Evolutionary conservation across 352 stramenopile genomes (phyloP), one percentile per base, ranked within the genome.

Genomic region (Pythium utonaiense): DNA sequence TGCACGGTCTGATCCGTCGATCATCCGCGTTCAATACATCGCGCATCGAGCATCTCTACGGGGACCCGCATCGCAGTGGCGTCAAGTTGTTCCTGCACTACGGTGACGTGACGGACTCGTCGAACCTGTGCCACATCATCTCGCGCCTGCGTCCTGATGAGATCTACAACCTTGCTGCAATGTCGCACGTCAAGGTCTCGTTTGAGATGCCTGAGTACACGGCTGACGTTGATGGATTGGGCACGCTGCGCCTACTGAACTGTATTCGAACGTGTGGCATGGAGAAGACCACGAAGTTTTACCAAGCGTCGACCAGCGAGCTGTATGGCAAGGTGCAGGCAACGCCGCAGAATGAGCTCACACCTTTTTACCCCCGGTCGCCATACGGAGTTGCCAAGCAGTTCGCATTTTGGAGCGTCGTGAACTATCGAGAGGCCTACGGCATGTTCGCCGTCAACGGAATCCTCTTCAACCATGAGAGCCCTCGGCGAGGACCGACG

Each of bases 191-290:
- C 45, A 98, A 98, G 67, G 97, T 99, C 28, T 99, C 96, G 9
- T 99, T 99, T 62, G 96, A 99, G 65, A 98, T 99, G 95, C 94
- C 96, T 16, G 97, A 99, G 74, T 99, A 99, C 83, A 99, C 96
- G 38, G 96, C 96, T n/a, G 96, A 99, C 60, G 96, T 97, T 36
- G 96, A 99, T 64, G 97, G 82, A 13, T 57, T 99, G 12, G 97
- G 97, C 52, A 93, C 97, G 19, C 79, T 99, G 21, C 93, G 97
- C 34, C 87, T 99, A 67, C 82, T 99, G 25, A 98, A 99, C 74
- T 96, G 96, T 38, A 96, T 99, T 49, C 95, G 96, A 40, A 96
- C 93, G 3, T 96, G 85, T 59, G 96, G 96, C 19, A 70, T 96
- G 53, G 66, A 78, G 36, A 66, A 73, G 42, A 83, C 73, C 38